These are phyloP conservation scores for Acrocalymma vagum DNA, from an alignment of 2,329 filamentous ascomycete genomes.

Conservation along the genomic window DNA sequence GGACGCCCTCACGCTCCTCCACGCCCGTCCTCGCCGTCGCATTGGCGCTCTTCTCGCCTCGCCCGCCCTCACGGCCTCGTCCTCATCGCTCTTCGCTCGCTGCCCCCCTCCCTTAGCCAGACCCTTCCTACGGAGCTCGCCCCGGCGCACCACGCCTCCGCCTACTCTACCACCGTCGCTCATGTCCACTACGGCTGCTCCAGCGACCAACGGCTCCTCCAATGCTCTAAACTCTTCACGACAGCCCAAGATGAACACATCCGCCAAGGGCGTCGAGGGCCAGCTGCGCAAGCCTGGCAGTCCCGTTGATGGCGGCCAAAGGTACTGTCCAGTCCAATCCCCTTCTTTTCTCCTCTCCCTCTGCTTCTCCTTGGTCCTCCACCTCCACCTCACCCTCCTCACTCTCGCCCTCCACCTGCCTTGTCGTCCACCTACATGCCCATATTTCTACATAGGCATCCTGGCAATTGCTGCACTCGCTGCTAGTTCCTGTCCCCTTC, in stretches of 20 bases:
- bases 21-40: no score
- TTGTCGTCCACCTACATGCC: no score
- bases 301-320: conserved; percentile 62
- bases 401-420: no score
- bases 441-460: no score
- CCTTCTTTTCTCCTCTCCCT: background rate
- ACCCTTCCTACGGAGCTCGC: conserved; percentile 20
- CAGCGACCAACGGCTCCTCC: conserved; percentile 39
- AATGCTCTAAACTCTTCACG: conserved; percentile 45
- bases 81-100: conserved; percentile 22
- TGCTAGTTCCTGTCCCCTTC: conserved; percentile 5
- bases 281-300: conserved; percentile 65
- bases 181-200: conserved; percentile 44
- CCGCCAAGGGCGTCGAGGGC: conserved; percentile 60
- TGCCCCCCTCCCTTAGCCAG: conserved; percentile 23
- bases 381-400: background rate
- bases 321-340: conserved; percentile 48
- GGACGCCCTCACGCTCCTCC: no score
- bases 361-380: conserved; percentile 4
- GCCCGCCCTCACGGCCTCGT: conserved; percentile 14
- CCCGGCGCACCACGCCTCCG: conserved; percentile 24
- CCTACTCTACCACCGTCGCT: conserved; percentile 15
- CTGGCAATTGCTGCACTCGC: conserved; percentile 4
- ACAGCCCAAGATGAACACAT: conserved; percentile 60
- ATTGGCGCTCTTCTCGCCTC: conserved; percentile 35